Conservation (phyloP, 768 basidiomycete genomes). For the Clavulina sp. region DNA sequence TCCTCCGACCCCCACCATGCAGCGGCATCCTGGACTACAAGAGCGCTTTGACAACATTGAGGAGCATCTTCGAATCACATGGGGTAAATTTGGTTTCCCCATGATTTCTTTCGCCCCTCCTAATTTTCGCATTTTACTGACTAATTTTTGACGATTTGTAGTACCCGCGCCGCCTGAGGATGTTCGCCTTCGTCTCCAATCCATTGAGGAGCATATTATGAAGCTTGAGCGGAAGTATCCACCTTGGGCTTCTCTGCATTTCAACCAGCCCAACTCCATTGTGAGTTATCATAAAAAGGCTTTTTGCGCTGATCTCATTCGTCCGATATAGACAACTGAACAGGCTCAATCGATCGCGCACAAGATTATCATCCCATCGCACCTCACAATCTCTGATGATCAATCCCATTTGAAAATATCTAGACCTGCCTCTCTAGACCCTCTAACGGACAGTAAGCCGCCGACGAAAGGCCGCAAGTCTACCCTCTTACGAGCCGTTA, state of each 20-base stretch:
- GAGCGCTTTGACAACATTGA: conserved; percentile 53
- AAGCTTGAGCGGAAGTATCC: conserved; percentile 68
- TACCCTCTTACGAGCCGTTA: conserved; percentile 53
- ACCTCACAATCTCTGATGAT: conserved; percentile 29
- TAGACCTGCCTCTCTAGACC: no score
- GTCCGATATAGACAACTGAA: no score
- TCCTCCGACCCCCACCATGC: conserved; percentile 23
- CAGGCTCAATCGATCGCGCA: no score
- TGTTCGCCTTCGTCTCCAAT: conserved; percentile 44
- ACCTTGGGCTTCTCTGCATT: conserved; percentile 78
- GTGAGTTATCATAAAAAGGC: no score
- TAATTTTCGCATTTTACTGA: neutral
- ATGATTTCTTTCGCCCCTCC: neutral
- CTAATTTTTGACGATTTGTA: conserved; percentile 15
- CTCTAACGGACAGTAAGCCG: no score
- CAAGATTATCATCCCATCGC: conserved; percentile 62
- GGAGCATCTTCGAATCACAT: conserved; percentile 51
- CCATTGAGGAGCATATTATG: conserved; percentile 61
- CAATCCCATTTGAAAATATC: no score
- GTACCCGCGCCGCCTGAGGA: conserved; percentile 56
- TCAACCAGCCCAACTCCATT: conserved; percentile 66
- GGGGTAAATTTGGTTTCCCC: conserved; percentile 30
- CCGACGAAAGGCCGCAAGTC: conserved; percentile 31
- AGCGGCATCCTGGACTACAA: conserved; percentile 39
- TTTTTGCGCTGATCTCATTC: no score